Evolutionary conservation across 2,329 filamentous ascomycete genomes (phyloP).

Genomic region (Colletotrichum paranaense): DNA sequence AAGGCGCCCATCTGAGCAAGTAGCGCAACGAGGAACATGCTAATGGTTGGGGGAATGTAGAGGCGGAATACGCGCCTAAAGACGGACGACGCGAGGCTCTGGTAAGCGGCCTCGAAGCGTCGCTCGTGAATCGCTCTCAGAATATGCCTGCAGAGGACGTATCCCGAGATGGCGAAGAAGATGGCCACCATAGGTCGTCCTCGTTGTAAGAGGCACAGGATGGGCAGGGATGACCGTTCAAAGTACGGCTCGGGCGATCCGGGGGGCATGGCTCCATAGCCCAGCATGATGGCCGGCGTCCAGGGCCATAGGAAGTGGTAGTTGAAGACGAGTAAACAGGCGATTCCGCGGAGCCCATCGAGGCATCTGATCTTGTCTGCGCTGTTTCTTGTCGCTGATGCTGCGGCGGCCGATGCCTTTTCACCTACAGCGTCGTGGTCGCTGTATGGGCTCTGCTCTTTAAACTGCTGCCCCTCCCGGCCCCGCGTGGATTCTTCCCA

Average conservation of each 20-base stretch:
- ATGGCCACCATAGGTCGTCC: constrained; percentile 55
- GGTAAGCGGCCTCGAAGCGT: constrained; percentile 48
- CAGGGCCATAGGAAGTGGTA: constrained; percentile 56
- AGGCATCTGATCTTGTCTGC: constrained; percentile 51
- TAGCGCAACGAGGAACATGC: constrained; percentile 52
- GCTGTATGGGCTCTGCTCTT: constrained; percentile 16
- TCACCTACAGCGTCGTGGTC: constrained; percentile 28
- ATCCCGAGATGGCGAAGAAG: constrained; percentile 57
- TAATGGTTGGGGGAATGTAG: constrained; percentile 52
- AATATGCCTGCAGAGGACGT: constrained; percentile 53
- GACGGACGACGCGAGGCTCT: constrained; percentile 49
- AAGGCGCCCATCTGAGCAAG: constrained; percentile 52
- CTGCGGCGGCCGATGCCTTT: constrained; percentile 2
- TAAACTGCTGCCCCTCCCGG: not conserved
- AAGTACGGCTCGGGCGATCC: constrained; percentile 48
- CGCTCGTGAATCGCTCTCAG: constrained; percentile 50
- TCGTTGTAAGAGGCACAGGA: constrained; percentile 52
- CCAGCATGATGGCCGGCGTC: constrained; percentile 53
- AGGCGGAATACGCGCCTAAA: constrained; percentile 53
- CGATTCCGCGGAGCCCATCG: constrained; percentile 54
- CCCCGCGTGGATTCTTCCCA: constrained; percentile 3
- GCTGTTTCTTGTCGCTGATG: constrained; percentile 13
- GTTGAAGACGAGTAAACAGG: constrained; percentile 55
- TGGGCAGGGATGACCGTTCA: constrained; percentile 48
- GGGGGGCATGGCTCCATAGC: constrained; percentile 50